phyloP scores from a whole-genome alignment of 306 rosid species.

The Ormosia emarginata region DNA sequence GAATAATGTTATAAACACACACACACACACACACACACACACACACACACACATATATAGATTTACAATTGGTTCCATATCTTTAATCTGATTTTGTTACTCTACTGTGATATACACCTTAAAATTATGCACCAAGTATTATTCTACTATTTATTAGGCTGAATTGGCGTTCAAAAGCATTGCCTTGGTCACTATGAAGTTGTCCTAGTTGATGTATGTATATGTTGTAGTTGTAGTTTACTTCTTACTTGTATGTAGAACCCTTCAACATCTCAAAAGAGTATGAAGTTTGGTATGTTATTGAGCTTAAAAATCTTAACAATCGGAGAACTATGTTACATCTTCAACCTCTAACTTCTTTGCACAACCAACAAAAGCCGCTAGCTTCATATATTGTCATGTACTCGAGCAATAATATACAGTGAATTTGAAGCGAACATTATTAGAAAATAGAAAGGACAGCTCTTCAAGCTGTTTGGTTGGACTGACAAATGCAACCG shows the following conservation, averaged over 20 bases:
- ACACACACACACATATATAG: too few relatives aligned
- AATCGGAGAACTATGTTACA: not conserved
- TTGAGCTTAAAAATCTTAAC: not conserved
- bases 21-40: too few relatives aligned
- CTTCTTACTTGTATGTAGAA: not conserved
- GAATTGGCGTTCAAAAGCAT: too few relatives aligned
- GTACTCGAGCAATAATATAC: not conserved
- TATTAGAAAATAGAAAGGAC: not conserved
- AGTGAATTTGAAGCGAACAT: not conserved
- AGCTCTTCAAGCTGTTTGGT: not conserved
- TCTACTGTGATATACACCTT: too few relatives aligned
- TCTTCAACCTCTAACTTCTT: not conserved
- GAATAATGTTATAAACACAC: too few relatives aligned
- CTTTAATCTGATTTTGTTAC: too few relatives aligned
- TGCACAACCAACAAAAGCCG: not conserved
- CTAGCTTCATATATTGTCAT: not conserved
- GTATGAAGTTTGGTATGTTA: not conserved
- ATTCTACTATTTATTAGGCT: too few relatives aligned
- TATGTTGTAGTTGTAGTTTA: not conserved
- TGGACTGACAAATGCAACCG: not conserved
- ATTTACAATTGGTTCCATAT: too few relatives aligned
- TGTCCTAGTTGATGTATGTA: not conserved
- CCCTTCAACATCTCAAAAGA: not conserved
- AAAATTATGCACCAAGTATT: too few relatives aligned
- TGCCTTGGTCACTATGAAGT: not conserved